A percentile compares a stretch with the other conserved stretches of the same genome.
Evolutionary conservation across 2,329 filamentous ascomycete genomes (phyloP).

Genomic region (Rhynchosporium graminicola): DNA sequence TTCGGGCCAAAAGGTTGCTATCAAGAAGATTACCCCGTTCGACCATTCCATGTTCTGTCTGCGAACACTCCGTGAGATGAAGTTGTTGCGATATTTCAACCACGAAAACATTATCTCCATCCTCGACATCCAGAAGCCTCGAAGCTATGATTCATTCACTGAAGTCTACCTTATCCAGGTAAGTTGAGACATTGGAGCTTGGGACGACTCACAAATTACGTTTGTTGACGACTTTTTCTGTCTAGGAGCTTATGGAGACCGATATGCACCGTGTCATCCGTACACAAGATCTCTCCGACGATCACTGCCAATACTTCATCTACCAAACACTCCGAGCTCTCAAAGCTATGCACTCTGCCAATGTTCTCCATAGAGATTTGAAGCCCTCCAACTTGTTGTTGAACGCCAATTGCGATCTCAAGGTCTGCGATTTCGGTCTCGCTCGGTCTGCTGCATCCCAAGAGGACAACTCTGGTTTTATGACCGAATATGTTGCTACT

Average conservation of each 20-base stretch:
- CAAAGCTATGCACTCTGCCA: constrained; percentile 99
- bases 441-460: constrained; percentile 94
- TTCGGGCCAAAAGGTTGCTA: constrained; percentile 96
- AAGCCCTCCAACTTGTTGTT: constrained; percentile 96
- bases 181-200: constrained; percentile 13
- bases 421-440: constrained; percentile 97
- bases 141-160: constrained; percentile 93
- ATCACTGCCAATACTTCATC: constrained; percentile 99
- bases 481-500: constrained; percentile 99
- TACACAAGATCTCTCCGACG: constrained; percentile 96
- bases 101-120: constrained; percentile 99
- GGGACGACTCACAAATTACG: background rate
- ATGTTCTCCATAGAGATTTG: constrained; percentile 94
- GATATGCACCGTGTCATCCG: constrained; percentile 99
- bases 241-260: constrained; percentile 95
- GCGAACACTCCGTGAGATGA: constrained; percentile 97
- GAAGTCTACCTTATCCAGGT: constrained; percentile 99
- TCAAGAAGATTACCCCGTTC: constrained; percentile 99
- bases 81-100: constrained; percentile 97
- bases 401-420: constrained; percentile 98
- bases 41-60: constrained; percentile 99
- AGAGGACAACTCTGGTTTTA: constrained; percentile 99
- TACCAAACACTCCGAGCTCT: constrained; percentile 97
- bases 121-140: constrained; percentile 96
- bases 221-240: constrained; percentile 21